phyloP scores from a whole-genome alignment of 1,284 basidiomycete genomes.

The Phenoliferia sp. region DNA sequence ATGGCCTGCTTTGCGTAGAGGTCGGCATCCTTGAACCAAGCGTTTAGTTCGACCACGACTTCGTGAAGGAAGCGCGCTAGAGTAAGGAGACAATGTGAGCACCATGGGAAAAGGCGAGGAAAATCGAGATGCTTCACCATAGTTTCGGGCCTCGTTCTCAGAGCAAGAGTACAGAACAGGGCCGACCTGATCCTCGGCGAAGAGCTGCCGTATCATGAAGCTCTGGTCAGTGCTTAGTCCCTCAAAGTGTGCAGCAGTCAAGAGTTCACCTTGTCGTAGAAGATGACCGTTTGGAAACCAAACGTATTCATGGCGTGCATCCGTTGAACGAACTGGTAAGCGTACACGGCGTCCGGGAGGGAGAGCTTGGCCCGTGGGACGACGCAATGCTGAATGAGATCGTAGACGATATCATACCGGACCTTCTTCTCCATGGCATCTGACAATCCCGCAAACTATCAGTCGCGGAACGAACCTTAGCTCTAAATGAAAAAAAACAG shows the following conservation, averaged over 20 bases:
- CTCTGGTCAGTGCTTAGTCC: too few species aligned
- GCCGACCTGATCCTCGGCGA: slow-evolving; percentile 48
- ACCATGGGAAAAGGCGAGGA: not conserved
- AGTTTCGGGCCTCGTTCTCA: slow-evolving; percentile 93
- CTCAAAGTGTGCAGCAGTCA: slow-evolving; percentile 8
- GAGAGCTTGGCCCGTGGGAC: slow-evolving; percentile 86
- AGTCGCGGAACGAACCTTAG: too few species aligned
- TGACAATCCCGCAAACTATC: not conserved
- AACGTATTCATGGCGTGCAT: slow-evolving; percentile 80
- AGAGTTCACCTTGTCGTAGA: slow-evolving; percentile 70
- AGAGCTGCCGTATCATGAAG: slow-evolving; percentile 56
- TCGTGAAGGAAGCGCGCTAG: slow-evolving; percentile 53
- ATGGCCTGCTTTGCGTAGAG: slow-evolving; percentile 47
- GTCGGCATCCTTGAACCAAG: slow-evolving; percentile 67
- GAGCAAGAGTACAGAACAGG: slow-evolving; percentile 86
- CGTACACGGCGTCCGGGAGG: slow-evolving; percentile 92
- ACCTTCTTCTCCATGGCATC: slow-evolving; percentile 5
- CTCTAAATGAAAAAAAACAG: too few species aligned
- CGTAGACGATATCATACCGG: slow-evolving; percentile 53
- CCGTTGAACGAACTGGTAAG: slow-evolving; percentile 82
- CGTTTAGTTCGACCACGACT: slow-evolving; percentile 65
- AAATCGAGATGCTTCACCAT: slow-evolving; percentile 54
- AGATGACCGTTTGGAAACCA: slow-evolving; percentile 77
- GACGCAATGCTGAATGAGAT: slow-evolving; percentile 83
- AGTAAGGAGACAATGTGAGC: not conserved